Percentiles rank a stretch among this genome's conserved stretches.
phyloP scores from a whole-genome alignment of 2,329 filamentous ascomycete species.

The Hortaea sp. region DNA sequence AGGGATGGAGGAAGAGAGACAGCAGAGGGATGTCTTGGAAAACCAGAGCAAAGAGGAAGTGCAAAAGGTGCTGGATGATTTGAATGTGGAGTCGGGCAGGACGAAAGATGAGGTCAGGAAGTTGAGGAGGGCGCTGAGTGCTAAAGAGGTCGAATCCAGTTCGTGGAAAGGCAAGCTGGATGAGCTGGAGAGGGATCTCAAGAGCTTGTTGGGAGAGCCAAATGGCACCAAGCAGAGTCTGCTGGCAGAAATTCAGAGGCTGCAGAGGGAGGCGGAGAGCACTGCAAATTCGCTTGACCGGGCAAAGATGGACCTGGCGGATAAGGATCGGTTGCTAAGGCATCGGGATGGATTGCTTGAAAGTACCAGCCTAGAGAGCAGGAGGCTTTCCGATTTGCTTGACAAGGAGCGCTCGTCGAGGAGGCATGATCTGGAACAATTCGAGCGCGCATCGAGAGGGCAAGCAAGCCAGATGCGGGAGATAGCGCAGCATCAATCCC shows the following conservation, averaged over 20 bases:
- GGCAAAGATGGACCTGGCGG: slow-evolving; percentile 66
- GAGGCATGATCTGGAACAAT: slow-evolving; percentile 76
- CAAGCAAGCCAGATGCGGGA: slow-evolving; percentile 80
- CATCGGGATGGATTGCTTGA: slow-evolving; percentile 84
- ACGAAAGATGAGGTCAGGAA: slow-evolving; percentile 79
- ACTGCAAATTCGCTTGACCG: slow-evolving; percentile 73
- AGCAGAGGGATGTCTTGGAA: slow-evolving; percentile 77
- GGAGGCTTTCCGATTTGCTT: slow-evolving; percentile 74
- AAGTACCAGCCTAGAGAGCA: slow-evolving; percentile 74
- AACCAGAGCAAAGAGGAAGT: slow-evolving; percentile 89
- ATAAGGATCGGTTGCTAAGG: slow-evolving; percentile 84
- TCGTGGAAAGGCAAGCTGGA: slow-evolving; percentile 86
- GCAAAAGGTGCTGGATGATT: slow-evolving; percentile 83
- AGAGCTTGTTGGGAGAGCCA: slow-evolving; percentile 77
- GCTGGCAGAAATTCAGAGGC: slow-evolving; percentile 70
- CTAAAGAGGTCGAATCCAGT: slow-evolving; percentile 76
- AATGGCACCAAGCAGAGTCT: slow-evolving; percentile 78
- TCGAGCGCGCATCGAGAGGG: slow-evolving; percentile 78
- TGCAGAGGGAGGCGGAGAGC: slow-evolving; percentile 79
- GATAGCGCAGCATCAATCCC: slow-evolving; percentile 72
- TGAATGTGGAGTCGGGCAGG: slow-evolving; percentile 71
- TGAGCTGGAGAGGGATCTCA: slow-evolving; percentile 80
- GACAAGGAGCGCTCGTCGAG: slow-evolving; percentile 83
- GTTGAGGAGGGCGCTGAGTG: slow-evolving; percentile 71
- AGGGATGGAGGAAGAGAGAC: slow-evolving; percentile 67